Percentiles rank a stretch among this genome's conserved stretches.
Evolutionary conservation across 192 early-diverging fungal genomes (phyloP).

Genomic region (Chytriomyces sp.): DNA sequence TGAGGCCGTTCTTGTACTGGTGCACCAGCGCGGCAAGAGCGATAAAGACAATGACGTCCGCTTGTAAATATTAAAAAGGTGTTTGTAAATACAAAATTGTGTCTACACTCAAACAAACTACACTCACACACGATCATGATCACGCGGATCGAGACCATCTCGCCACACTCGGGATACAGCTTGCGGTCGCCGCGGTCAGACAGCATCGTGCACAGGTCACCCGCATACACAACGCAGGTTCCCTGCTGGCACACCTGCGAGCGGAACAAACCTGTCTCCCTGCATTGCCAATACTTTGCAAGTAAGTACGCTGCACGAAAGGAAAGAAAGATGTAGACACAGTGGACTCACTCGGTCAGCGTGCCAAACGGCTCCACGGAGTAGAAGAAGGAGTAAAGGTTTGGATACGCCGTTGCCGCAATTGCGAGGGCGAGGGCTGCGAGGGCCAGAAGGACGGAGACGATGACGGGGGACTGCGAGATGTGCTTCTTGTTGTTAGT

Average conservation of each 20-base stretch:
- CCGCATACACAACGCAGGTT: not conserved
- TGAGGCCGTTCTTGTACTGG: not conserved
- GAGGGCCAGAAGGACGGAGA: constrained; percentile 3
- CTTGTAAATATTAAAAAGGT: not conserved
- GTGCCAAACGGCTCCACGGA: not conserved
- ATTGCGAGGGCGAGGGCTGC: not conserved
- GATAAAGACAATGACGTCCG: constrained; percentile 5
- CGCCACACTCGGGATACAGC: not conserved
- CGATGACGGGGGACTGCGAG: not conserved
- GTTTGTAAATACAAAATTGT: not conserved
- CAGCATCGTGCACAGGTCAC: constrained; percentile 8
- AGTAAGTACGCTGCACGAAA: too few relatives aligned
- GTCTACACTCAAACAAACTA: not conserved
- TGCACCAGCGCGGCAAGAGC: not conserved
- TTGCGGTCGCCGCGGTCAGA: not conserved
- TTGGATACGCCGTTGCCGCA: not conserved
- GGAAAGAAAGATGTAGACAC: too few relatives aligned
- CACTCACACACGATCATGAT: not conserved
- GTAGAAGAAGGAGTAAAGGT: constrained; percentile 2
- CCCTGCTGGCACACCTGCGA: not conserved
- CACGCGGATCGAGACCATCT: not conserved
- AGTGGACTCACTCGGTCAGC: not conserved
- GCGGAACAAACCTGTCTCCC: constrained; percentile 3
- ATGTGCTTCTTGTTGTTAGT: not conserved
- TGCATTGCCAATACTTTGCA: not conserved